Evolutionary conservation across 352 stramenopile species (phyloP).

Genomic region (Phytophthora melonis): DNA sequence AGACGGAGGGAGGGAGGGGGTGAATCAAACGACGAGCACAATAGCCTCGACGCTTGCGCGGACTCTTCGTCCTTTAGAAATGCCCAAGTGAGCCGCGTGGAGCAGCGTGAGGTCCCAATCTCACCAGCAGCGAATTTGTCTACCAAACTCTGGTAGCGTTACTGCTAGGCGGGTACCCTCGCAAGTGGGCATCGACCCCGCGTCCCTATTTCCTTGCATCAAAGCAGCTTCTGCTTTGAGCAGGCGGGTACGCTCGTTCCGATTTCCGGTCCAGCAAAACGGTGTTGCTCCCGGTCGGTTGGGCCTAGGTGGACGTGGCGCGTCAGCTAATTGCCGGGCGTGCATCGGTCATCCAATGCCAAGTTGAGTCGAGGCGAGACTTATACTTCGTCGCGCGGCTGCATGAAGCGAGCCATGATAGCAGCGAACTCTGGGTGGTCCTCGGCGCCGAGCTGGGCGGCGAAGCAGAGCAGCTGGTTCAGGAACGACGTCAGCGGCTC

Average conservation of each 20-base stretch:
- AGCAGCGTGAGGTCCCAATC: constrained; percentile 43
- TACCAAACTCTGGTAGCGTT: constrained; percentile 2
- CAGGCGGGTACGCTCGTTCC: constrained; percentile 36
- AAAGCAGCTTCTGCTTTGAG: constrained; percentile 7
- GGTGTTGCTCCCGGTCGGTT: background rate
- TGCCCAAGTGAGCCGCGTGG: constrained; percentile 34
- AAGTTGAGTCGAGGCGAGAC: background rate
- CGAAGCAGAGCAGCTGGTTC: constrained; percentile 45
- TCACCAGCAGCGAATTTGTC: constrained; percentile 7
- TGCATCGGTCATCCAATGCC: constrained; percentile 30
- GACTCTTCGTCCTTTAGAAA: constrained; percentile 29
- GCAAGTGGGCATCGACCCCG: constrained; percentile 28
- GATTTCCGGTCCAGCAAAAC: constrained; percentile 3
- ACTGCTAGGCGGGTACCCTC: constrained; percentile 37
- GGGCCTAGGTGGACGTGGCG: constrained; percentile 29
- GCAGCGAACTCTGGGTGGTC: constrained; percentile 38
- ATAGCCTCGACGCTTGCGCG: constrained; percentile 33
- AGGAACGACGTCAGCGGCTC: constrained; percentile 41
- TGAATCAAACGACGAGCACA: constrained; percentile 33
- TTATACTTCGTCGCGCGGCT: constrained; percentile 38
- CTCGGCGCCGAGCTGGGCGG: constrained; percentile 34
- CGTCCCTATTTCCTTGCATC: constrained; percentile 39
- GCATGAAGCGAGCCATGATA: constrained; percentile 43
- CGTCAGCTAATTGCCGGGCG: constrained; percentile 29
- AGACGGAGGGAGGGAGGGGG: background rate